Evolutionary conservation across 2,329 filamentous ascomycete species (phyloP).

Genomic region (Penicillium italicum): DNA sequence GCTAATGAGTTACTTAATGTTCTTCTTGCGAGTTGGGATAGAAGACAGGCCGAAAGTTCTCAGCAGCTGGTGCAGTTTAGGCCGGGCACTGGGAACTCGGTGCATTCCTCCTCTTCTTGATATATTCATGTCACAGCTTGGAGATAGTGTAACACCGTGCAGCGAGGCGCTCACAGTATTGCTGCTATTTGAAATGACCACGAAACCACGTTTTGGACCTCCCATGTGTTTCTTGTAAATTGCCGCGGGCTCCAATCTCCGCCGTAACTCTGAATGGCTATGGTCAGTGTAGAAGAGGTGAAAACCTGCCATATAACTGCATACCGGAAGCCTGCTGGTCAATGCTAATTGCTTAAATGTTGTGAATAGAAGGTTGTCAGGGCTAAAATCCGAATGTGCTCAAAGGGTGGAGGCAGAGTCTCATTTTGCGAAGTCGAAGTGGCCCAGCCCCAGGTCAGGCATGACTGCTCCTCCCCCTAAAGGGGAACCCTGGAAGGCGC

Average conservation of each 20-base stretch:
- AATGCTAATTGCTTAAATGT: background rate
- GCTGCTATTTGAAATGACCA: background rate
- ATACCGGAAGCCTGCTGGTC: background rate
- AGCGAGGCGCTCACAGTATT: background rate
- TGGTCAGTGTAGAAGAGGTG: background rate
- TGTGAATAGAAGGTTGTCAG: no score
- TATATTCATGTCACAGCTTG: background rate
- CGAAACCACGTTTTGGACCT: background rate
- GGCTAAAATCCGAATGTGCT: background rate
- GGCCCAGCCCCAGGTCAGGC: background rate
- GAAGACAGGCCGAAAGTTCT: background rate
- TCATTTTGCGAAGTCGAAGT: background rate
- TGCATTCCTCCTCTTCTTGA: background rate
- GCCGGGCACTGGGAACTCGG: background rate
- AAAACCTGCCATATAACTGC: background rate
- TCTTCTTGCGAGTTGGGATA: slow-evolving; percentile 17
- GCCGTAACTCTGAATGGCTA: background rate
- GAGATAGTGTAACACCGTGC: background rate
- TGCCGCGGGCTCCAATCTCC: background rate
- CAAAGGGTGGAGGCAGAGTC: background rate
- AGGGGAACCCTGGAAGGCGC: background rate
- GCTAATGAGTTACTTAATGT: slow-evolving; percentile 19
- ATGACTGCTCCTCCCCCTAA: background rate
- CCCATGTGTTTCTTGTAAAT: background rate
- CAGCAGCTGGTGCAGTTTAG: slow-evolving; percentile 7